phyloP scores from a whole-genome alignment of 176 grass and related monocot species.

The Canna indica region DNA sequence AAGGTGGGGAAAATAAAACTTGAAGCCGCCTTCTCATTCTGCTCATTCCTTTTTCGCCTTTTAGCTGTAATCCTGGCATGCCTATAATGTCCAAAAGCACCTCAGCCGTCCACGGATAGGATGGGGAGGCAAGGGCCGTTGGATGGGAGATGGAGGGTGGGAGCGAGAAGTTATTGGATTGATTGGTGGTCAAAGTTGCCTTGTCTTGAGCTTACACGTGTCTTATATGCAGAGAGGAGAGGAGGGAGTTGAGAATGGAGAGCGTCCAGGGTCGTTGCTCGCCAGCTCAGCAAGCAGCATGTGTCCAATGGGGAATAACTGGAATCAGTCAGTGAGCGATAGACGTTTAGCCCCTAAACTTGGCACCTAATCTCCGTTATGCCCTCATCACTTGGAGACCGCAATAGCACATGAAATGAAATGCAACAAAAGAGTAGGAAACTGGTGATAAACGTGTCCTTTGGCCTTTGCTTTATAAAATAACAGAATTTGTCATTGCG shows the following conservation, averaged over 20 bases:
- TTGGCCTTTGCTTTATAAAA: too few relatives aligned
- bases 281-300: conserved; percentile 14
- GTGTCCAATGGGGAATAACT: conserved; percentile 14
- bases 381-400: not conserved
- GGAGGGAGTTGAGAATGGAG: too few relatives aligned
- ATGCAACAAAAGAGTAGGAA: too few relatives aligned
- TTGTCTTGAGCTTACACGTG: too few relatives aligned
- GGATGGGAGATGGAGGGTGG: not conserved
- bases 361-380: not conserved
- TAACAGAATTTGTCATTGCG: too few relatives aligned
- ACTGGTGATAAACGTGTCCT: too few relatives aligned
- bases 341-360: not conserved
- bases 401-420: too few relatives aligned
- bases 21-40: not conserved
- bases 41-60: not conserved
- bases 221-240: too few relatives aligned
- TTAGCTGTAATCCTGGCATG: not conserved
- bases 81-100: not conserved
- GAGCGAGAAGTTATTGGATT: not conserved
- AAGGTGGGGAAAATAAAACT: not conserved
- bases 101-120: not conserved
- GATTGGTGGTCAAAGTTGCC: too few relatives aligned
- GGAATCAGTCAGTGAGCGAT: not conserved
- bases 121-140: not conserved
- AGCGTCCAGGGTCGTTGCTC: not conserved